Evolutionary conservation across 1,139 yeast genomes (phyloP).

Genomic region (Eremothecium gossypii): DNA sequence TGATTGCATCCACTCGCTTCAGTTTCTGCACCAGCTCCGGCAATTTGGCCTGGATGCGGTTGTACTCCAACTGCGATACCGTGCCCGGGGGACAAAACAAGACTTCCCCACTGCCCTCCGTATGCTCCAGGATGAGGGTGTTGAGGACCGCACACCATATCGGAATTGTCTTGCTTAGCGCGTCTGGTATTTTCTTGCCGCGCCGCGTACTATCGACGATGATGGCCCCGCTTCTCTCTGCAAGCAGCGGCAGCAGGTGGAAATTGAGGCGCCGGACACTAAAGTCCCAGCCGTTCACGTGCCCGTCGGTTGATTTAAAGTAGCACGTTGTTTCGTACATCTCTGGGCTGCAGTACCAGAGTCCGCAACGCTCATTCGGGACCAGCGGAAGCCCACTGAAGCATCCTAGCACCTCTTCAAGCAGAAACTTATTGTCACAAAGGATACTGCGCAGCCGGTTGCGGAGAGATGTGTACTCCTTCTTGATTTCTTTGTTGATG

Average conservation of each 20-base stretch:
- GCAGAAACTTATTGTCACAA: conserved; percentile 45
- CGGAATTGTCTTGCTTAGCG: conserved; percentile 77
- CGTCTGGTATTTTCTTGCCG: conserved; percentile 81
- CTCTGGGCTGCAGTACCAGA: conserved; percentile 62
- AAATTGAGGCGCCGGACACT: conserved; percentile 64
- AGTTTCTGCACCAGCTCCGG: conserved; percentile 44
- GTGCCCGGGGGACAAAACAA: conserved; percentile 44
- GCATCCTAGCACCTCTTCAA: conserved; percentile 24
- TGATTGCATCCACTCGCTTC: conserved; percentile 32
- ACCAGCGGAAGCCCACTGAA: conserved; percentile 37
- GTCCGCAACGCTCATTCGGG: conserved; percentile 82
- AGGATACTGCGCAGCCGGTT: conserved; percentile 66
- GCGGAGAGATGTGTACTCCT: conserved; percentile 45
- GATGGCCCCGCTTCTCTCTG: conserved; percentile 38
- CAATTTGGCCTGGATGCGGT: conserved; percentile 41
- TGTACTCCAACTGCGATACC: conserved; percentile 51
- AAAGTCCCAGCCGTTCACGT: conserved; percentile 70
- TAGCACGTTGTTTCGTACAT: conserved; percentile 43
- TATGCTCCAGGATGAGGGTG: conserved; percentile 34
- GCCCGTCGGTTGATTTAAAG: conserved; percentile 90
- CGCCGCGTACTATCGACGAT: conserved; percentile 80
- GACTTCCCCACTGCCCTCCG: conserved; percentile 12
- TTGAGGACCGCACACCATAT: conserved; percentile 86
- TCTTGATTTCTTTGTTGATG: conserved; percentile 32
- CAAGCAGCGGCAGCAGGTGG: conserved; percentile 49